Evolutionary conservation across 805 yeast species (phyloP).

Genomic region (Candida endomychidarum): DNA sequence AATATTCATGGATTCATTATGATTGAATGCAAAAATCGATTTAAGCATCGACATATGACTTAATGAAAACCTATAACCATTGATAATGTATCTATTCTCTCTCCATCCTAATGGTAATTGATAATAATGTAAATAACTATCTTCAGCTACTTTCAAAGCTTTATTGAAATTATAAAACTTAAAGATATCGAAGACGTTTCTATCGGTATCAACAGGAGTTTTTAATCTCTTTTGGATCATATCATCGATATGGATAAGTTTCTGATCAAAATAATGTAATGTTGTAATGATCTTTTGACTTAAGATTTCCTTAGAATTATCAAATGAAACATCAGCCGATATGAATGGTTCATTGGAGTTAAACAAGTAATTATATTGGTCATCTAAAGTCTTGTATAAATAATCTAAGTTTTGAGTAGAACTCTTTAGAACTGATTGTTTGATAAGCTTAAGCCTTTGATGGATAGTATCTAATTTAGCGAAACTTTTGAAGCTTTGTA

Average conservation of each 20-base stretch:
- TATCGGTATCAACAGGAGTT: slow-evolving; percentile 27
- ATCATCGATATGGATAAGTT: slow-evolving; percentile 37
- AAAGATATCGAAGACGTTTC: slow-evolving; percentile 32
- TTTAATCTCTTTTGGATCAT: slow-evolving; percentile 35
- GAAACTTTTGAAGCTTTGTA: slow-evolving; percentile 28
- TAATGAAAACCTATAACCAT: slow-evolving; percentile 82
- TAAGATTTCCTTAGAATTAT: slow-evolving; percentile 26
- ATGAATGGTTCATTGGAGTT: slow-evolving; percentile 18
- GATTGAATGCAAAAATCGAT: slow-evolving; percentile 59
- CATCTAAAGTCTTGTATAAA: slow-evolving; percentile 39
- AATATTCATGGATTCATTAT: slow-evolving; percentile 88
- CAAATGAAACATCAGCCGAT: slow-evolving; percentile 13
- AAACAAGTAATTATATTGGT: slow-evolving; percentile 40
- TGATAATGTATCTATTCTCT: slow-evolving; percentile 80
- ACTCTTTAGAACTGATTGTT: slow-evolving; percentile 35
- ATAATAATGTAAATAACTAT: slow-evolving; percentile 66
- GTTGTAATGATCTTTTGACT: slow-evolving; percentile 40
- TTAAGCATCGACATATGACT: slow-evolving; percentile 58
- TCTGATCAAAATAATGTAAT: slow-evolving; percentile 44
- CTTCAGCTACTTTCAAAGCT: slow-evolving; percentile 32
- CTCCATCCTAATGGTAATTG: slow-evolving; percentile 93
- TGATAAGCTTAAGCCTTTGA: slow-evolving; percentile 34
- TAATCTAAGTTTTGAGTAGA: slow-evolving; percentile 40
- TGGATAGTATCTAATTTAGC: slow-evolving; percentile 37
- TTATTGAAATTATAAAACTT: slow-evolving; percentile 40